Conservation (phyloP, 2,329 filamentous ascomycete species). For the Balansia obtecta region DNA sequence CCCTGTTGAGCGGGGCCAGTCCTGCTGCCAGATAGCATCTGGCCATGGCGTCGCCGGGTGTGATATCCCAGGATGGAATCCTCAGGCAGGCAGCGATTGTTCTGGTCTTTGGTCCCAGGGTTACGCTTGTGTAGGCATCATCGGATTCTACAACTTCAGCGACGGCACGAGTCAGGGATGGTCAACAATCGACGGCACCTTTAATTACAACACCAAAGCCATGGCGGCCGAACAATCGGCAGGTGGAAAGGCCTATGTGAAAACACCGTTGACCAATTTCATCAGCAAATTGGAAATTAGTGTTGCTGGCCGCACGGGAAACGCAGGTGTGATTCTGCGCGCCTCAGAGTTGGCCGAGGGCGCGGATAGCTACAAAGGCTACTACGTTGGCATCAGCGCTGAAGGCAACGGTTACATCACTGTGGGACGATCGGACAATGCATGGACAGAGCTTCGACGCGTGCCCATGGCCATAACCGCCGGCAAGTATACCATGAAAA, state of each 20-base stretch:
- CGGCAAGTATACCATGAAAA: not conserved
- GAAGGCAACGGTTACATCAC: not conserved
- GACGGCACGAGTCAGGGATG: not conserved
- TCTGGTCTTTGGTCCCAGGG: not conserved
- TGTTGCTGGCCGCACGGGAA: not conserved
- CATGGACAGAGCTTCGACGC: not conserved
- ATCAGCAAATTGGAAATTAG: not conserved
- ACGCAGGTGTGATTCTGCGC: not conserved
- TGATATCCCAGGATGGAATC: not conserved
- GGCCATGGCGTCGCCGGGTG: not conserved
- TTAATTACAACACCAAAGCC: not conserved
- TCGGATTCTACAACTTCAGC: not conserved
- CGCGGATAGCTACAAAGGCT: not conserved
- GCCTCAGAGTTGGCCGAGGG: not conserved
- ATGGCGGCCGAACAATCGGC: not conserved
- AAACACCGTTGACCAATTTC: not conserved
- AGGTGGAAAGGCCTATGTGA: not conserved
- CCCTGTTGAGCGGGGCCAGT: conserved; percentile 9
- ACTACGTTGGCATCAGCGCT: not conserved
- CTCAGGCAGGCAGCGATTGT: not conserved
- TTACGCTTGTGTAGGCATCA: not conserved
- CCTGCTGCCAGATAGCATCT: conserved; percentile 6
- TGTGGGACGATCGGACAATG: not conserved
- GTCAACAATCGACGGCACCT: not conserved
- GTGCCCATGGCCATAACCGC: not conserved